Evolutionary conservation across 208 protist species (phyloP), one percentile per base, ranked within the genome.

Genomic region (Tetramitus jugosus): DNA sequence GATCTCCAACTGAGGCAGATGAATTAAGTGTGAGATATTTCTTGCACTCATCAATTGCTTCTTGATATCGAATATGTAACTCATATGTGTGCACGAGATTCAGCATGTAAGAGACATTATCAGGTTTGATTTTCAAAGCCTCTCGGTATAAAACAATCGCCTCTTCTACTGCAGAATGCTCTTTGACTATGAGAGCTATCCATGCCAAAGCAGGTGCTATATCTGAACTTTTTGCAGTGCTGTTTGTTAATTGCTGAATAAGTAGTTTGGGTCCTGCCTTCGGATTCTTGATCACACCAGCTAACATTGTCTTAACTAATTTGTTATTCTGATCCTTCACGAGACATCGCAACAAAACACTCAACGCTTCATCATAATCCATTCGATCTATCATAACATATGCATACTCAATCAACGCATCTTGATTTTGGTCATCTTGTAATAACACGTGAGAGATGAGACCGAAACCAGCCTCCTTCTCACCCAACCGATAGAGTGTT

Each of bases 51-150:
- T 4, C 4, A 0, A 74, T 10, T 26, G 42, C 39, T 2, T 45
- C 42, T 4, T n/a, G 7, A 37, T 56, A 74, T 53, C n/a, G 2
- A 4, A 74, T 13, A n/a, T 49, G 10, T 39, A 74, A 39, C 37
- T 74, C 67, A 8, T 53, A 53, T 23, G 67, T 53, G 7, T 74
- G 67, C 33, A 74, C n/a, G 0, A 74, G 39, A 37, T 74, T 74
- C 3, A 74, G n/a, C 23, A 49, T 33, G 26, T 74, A 53, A 53
- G 42, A 37, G 23, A 53, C 0, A 37, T 74, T 74, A 35, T 7
- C 3, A 26, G 67, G 67, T 31, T 43, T 29, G 0, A 53, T 0
- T 35, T 74, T 35, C 6, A 74, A 53, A 8, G 42, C 26, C 10
- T 26, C 13, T 45, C 37, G 26, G 29, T 53, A 74, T 10, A 74